These are phyloP conservation scores for Aspergillus sclerotioniger DNA, from an alignment of 495 filamentous ascomycete genomes.

Conservation along the genomic window DNA sequence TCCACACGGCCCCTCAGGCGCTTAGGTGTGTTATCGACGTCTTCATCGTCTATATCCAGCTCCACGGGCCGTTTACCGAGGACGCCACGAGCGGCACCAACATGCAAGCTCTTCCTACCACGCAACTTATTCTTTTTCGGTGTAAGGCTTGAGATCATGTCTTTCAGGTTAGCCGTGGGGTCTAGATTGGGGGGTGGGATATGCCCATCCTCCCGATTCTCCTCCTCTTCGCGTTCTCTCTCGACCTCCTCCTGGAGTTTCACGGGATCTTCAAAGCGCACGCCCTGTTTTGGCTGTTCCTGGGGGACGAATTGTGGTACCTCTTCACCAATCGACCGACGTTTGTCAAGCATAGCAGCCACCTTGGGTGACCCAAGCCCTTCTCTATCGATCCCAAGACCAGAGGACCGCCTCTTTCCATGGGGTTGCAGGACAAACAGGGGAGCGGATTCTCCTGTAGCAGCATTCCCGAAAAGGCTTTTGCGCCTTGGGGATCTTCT, in stretches of 20 bases:
- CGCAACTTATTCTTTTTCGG: conserved; percentile 70
- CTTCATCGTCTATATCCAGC: conserved; percentile 65
- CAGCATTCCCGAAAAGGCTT: conserved; percentile 59
- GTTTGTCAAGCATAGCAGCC: conserved; percentile 68
- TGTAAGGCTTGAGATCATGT: conserved; percentile 74
- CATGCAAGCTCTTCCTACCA: conserved; percentile 72
- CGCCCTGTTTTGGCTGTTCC: conserved; percentile 38
- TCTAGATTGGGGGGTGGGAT: conserved; percentile 54
- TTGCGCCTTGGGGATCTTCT: conserved; percentile 34
- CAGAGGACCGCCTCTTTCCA: conserved; percentile 61
- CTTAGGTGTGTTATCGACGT: conserved; percentile 62
- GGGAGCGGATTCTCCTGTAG: conserved; percentile 59
- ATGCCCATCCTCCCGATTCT: conserved; percentile 59
- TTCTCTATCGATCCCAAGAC: conserved; percentile 69
- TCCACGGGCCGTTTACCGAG: conserved; percentile 73
- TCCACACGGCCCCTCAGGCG: conserved; percentile 66
- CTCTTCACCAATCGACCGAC: conserved; percentile 67
- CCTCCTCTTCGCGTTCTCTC: conserved; percentile 61
- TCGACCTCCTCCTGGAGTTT: conserved; percentile 69
- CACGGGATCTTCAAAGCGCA: conserved; percentile 66
- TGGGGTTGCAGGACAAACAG: conserved; percentile 65
- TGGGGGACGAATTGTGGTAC: conserved; percentile 61
- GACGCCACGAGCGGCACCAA: conserved; percentile 70
- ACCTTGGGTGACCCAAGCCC: conserved; percentile 79
- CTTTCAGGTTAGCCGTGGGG: conserved; percentile 61